Percentiles rank a stretch among this genome's conserved stretches.
Evolutionary conservation across 1,284 basidiomycete genomes (phyloP).

Genomic region (Volvariella surrecta): DNA sequence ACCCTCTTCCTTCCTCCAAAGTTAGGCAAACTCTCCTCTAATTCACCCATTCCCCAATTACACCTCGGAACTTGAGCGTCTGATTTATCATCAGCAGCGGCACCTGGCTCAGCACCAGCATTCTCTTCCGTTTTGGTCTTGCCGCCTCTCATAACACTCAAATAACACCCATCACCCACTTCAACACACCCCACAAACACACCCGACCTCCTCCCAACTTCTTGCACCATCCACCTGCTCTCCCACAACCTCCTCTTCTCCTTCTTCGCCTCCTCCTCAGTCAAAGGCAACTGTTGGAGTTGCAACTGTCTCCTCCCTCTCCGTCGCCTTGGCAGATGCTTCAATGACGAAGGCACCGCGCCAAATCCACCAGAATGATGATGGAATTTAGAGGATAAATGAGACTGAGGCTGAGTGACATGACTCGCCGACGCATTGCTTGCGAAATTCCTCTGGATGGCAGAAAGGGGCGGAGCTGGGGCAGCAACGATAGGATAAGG

Average conservation of each 20-base stretch:
- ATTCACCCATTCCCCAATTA: too few species aligned
- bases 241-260: conserved; percentile 2
- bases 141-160: conserved; percentile 11
- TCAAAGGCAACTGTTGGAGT: conserved; percentile 42
- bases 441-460: conserved; percentile 35
- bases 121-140: conserved; percentile 9
- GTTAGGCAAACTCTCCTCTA: neutral
- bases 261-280: conserved; percentile 35
- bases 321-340: conserved; percentile 64
- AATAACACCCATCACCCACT: conserved; percentile 11
- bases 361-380: conserved; percentile 71
- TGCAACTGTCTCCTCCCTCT: conserved; percentile 60
- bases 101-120: neutral
- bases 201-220: conserved; percentile 3
- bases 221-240: conserved; percentile 7
- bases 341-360: conserved; percentile 43
- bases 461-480: conserved; percentile 27
- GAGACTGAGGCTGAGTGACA: conserved; percentile 54
- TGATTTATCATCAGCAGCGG: conserved; percentile 1
- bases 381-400: conserved; percentile 54
- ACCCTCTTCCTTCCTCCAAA: neutral
- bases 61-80: neutral
- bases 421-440: conserved; percentile 34
- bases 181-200: conserved; percentile 9
- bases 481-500: conserved; percentile 19